phyloP scores from a whole-genome alignment of 1,139 yeast genomes.

The Taphrina communis region DNA sequence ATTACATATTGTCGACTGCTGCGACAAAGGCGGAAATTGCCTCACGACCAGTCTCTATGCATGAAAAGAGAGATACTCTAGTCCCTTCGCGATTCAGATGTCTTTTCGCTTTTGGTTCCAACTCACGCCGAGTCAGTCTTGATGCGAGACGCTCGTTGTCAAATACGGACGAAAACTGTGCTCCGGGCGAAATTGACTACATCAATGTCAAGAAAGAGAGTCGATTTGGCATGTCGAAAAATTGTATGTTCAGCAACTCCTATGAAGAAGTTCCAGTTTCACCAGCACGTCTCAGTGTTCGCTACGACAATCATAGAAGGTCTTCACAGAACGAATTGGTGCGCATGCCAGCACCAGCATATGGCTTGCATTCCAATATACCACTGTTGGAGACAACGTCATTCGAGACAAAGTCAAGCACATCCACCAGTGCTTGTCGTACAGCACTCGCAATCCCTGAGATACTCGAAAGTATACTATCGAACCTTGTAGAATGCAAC shows the following conservation, averaged over 20 bases:
- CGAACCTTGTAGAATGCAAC: background rate
- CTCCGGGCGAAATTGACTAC: background rate
- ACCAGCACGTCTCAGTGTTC: constrained; percentile 1
- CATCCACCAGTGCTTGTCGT: background rate
- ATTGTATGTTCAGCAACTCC: background rate
- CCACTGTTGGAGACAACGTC: background rate
- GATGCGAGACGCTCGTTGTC: background rate
- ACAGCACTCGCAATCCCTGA: constrained; percentile 26
- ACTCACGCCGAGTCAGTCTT: background rate
- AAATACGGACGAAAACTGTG: background rate
- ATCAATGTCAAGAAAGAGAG: background rate
- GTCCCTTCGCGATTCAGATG: background rate
- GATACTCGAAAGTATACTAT: constrained; percentile 24
- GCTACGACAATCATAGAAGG: background rate
- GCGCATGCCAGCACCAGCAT: background rate
- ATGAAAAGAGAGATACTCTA: background rate
- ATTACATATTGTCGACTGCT: background rate
- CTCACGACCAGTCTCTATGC: background rate
- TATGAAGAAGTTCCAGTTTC: background rate
- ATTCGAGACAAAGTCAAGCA: background rate
- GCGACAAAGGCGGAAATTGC: background rate
- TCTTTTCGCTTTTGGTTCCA: background rate
- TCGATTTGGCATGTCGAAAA: background rate
- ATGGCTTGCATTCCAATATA: background rate
- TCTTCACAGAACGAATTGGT: background rate